Evolutionary conservation across 225 moss, liverwort and hornwort genomes (phyloP), one percentile per base, ranked within the genome.

Genomic region (Bryoerythrophyllum caledonicum): DNA sequence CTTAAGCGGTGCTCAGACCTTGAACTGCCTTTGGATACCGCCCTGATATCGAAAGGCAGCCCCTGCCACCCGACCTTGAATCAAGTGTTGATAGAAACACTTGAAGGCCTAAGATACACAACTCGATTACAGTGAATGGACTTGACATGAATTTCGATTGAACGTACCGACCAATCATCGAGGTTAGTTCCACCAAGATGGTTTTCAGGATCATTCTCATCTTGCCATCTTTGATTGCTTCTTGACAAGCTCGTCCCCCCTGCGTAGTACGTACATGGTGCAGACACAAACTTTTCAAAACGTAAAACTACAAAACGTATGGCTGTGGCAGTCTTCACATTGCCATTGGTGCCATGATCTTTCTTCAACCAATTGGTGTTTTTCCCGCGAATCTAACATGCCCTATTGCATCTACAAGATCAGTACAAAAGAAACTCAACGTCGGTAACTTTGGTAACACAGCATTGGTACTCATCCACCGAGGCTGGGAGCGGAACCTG

Each of bases 81-180:
- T 84, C 84, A 87, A 87, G 72, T 84, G 76, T 87, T 75, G 77
- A 74, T 54, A 71, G 40, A 75, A 49, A 51, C 38, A 27, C 65
- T 37, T 70, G 17, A 63, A 49, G 20, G 68, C 35, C 65, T 24
- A 60, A 60, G 16, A n/a, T 48, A 73, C 17, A 13, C 17, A 37
- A 73, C 46, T 60, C 58, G 70, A 61, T 12, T 10, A 17, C 40
- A 16, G 3, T 54, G 14, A 77, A 44, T 7, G 20, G 9, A 30
- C 72, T 16, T 13, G 2, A 57, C 25, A 75, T 7, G n/a, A 54
- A 40, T 25, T 65, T 41, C 52, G 61, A 53, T 59, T 25, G 15
- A 74, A 66, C 81, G 54, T 87, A 93, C 93, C 76, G 94, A 92
- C 92, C 94, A 95, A 78, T 95, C 95, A 86, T 95, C 95, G 43